Conservation (phyloP, 495 filamentous ascomycete species). For the Hyphodiscus hymeniophilus region DNA sequence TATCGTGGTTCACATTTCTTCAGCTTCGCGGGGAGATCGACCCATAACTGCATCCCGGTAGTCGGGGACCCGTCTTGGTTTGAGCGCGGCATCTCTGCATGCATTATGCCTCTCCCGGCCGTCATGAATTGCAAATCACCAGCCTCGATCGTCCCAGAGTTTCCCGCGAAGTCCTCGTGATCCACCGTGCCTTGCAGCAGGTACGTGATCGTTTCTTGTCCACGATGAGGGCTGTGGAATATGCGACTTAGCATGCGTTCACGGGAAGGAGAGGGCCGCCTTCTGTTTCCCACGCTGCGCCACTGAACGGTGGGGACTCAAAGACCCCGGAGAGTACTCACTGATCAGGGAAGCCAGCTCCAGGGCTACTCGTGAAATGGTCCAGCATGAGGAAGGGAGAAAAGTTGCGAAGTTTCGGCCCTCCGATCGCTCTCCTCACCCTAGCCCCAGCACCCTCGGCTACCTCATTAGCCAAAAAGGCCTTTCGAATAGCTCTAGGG, state of each 20-base stretch:
- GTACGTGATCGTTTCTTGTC: conserved; percentile 66
- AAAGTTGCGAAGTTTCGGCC: conserved; percentile 74
- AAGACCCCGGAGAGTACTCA: no score
- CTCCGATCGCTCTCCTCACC: conserved; percentile 85
- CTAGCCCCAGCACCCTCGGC: conserved; percentile 83
- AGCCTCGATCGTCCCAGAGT: conserved; percentile 72
- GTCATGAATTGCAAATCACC: conserved; percentile 98
- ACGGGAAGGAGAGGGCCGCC: no score
- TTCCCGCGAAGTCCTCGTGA: conserved; percentile 93
- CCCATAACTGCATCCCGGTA: conserved; percentile 91
- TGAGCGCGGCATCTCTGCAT: conserved; percentile 91
- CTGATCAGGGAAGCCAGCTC: conserved; percentile 88
- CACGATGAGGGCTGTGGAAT: conserved; percentile 20
- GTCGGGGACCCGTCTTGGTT: conserved; percentile 69
- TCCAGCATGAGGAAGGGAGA: conserved; percentile 96
- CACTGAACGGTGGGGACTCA: no score
- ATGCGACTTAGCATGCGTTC: no score
- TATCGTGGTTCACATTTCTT: conserved; percentile 90
- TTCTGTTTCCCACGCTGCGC: no score
- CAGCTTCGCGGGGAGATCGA: conserved; percentile 73
- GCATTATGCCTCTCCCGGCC: conserved; percentile 84
- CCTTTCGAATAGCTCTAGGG: conserved; percentile 68
- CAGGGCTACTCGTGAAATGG: conserved; percentile 74
- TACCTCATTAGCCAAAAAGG: conserved; percentile 79
- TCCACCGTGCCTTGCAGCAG: conserved; percentile 75